Base-by-base conservation (phyloP, 2,329 filamentous ascomycete genomes). In the Coniochaeta sp. region DNA sequence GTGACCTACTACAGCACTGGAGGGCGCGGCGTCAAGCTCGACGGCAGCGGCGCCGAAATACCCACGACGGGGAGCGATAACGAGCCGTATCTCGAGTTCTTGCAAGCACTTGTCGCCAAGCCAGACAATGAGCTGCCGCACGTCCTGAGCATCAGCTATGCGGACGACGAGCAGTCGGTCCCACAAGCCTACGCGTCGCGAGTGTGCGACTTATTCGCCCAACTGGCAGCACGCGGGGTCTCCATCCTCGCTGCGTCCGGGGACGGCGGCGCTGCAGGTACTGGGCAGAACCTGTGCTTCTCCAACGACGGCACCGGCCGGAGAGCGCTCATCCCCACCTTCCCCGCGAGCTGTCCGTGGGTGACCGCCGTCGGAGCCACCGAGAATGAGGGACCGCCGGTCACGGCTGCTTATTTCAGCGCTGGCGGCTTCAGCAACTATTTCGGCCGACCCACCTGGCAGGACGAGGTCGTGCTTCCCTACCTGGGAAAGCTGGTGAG, bases 281-380 rank as follows among this genome's bases (percentile, higher is more conserved):
- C 72, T 3, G 73, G 73, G 17, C 69, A 72, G 61, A 86, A 84
- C 61, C 68, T 64, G 22, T 89, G 86, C 72, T 72, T 77, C 58
- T 78, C 78, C 60, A 85, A 87, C 67, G 84, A 88, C 60, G 86
- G 85, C 24, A 77, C 73, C 50, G 78, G 82, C 61, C 79, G 75
- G 1, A 79, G 79, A 10, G 47, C 26, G 58, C 22, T 59, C 12
- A 36, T 59, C 32, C 60, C 64, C 6, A 64, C 50, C 42, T 65
- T 65, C 64, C 71, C 71, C 1, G 71, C 68, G 0, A 67, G 66
- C 4, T 72, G 83, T 65, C 83, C 83, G 0, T 86, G 80, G 61
- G 79, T 86, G 44, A 86, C 83, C 0, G 70, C 79, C 0, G 81
- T 85, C 9, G 83, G 83, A 19, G 83, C 79, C 1, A 85, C 83